These are phyloP conservation scores for Podila epicladia DNA, from an alignment of 192 early-diverging fungal genomes.

Conservation along the genomic window DNA sequence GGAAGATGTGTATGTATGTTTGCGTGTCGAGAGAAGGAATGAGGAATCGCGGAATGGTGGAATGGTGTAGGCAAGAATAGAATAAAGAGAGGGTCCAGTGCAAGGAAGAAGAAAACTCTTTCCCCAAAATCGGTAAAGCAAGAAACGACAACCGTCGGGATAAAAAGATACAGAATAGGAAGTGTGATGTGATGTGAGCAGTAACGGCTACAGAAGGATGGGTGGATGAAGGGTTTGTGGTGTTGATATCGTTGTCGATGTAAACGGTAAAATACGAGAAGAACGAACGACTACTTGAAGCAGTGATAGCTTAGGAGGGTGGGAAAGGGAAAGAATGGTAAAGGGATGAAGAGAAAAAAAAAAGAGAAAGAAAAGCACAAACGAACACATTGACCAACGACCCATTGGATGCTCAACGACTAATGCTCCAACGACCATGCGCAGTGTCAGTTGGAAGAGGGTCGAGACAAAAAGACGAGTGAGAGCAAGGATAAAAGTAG, in stretches of 20 bases:
- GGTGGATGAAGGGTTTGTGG: neutral
- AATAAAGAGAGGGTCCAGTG: neutral
- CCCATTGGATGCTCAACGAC: no score
- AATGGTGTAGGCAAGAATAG: neutral
- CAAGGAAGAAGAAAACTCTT: no score
- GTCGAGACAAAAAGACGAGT: neutral
- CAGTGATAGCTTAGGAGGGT: neutral
- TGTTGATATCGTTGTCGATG: neutral
- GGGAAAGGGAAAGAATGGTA: neutral
- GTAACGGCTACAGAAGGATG: neutral
- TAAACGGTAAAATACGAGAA: neutral
- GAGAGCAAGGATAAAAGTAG: neutral
- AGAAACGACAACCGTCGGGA: neutral
- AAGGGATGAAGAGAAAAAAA: constrained; percentile 1
- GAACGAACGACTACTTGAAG: neutral
- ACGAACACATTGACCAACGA: no score
- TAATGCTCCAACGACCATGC: neutral
- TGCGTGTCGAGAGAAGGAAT: neutral
- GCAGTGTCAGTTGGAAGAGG: neutral
- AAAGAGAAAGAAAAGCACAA: neutral
- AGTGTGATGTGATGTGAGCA: neutral
- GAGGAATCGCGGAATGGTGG: neutral
- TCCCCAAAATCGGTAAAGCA: neutral
- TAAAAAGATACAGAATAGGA: neutral
- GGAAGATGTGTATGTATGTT: neutral